phyloP scores from a whole-genome alignment of 805 yeast species.

The Starmerella sp. region DNA sequence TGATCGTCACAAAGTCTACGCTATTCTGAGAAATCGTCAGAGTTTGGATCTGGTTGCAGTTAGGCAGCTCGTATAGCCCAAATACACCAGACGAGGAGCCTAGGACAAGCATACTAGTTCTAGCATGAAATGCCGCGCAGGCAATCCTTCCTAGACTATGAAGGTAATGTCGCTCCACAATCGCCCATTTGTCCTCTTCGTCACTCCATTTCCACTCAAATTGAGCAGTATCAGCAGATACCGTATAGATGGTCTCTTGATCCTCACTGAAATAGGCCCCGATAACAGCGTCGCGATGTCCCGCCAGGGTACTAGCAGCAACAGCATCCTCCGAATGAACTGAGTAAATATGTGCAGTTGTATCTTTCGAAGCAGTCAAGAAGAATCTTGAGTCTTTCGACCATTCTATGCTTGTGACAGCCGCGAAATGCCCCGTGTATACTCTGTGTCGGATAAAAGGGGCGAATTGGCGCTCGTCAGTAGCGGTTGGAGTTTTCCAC shows the following conservation, averaged over 20 bases:
- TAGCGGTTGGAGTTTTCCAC: conserved; percentile 78
- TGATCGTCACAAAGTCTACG: conserved; percentile 69
- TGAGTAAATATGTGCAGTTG: conserved; percentile 79
- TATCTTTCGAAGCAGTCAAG: conserved; percentile 75
- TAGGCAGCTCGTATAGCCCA: conserved; percentile 68
- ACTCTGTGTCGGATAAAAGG: conserved; percentile 86
- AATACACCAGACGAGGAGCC: conserved; percentile 88
- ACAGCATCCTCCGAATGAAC: conserved; percentile 54
- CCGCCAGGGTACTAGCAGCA: conserved; percentile 79
- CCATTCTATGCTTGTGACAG: conserved; percentile 72
- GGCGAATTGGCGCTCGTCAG: conserved; percentile 85
- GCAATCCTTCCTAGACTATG: conserved; percentile 56
- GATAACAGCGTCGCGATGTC: conserved; percentile 82
- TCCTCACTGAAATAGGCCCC: conserved; percentile 77
- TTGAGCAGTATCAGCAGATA: conserved; percentile 90
- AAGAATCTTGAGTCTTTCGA: conserved; percentile 82
- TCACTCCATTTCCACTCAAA: conserved; percentile 76
- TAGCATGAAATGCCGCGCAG: conserved; percentile 75
- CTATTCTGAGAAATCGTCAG: conserved; percentile 86
- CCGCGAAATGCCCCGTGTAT: conserved; percentile 87
- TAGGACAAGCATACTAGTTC: conserved; percentile 60
- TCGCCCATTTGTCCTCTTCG: conserved; percentile 53
- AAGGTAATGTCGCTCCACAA: conserved; percentile 64
- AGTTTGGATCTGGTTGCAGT: conserved; percentile 46
- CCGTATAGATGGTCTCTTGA: conserved; percentile 83